Evolutionary conservation across 306 rosid species (phyloP).

Genomic region (Lupinus albus): DNA sequence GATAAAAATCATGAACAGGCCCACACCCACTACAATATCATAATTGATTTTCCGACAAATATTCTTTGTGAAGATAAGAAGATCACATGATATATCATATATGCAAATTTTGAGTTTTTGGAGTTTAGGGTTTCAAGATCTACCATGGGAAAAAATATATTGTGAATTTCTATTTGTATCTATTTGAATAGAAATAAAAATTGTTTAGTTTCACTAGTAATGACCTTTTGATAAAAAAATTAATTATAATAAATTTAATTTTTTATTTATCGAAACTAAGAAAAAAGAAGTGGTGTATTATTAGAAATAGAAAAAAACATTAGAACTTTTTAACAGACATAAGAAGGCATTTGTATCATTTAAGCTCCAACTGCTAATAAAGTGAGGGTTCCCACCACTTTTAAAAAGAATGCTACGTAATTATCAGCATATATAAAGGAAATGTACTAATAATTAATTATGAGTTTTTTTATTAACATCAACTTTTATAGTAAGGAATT

Average conservation of each 20-base stretch:
- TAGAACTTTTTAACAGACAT: neutral
- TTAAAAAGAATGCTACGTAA: neutral
- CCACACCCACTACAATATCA: slow-evolving; percentile 39
- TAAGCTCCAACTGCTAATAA: neutral
- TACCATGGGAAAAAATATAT: too few relatives aligned
- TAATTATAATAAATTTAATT: too few relatives aligned
- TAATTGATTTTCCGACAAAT: slow-evolving; percentile 44
- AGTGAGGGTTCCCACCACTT: neutral
- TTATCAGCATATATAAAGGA: neutral
- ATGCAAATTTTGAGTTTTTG: slow-evolving; percentile 9
- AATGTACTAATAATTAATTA: too few relatives aligned
- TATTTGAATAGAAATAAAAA: too few relatives aligned
- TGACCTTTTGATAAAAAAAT: too few relatives aligned
- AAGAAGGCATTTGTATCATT: neutral
- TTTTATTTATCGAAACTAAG: too few relatives aligned
- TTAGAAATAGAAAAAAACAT: neutral
- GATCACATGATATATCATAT: slow-evolving; percentile 41
- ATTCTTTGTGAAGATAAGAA: slow-evolving; percentile 41
- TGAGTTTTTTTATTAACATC: too few relatives aligned
- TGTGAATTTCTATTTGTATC: too few relatives aligned
- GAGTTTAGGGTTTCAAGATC: slow-evolving; percentile 9
- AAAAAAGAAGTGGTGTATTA: neutral
- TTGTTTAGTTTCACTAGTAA: too few relatives aligned
- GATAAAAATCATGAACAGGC: slow-evolving; percentile 34
- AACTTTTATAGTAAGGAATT: too few relatives aligned